These are phyloP conservation scores for Phycomyces nitens DNA, from an alignment of 192 early-diverging fungal genomes.

Conservation along the genomic window DNA sequence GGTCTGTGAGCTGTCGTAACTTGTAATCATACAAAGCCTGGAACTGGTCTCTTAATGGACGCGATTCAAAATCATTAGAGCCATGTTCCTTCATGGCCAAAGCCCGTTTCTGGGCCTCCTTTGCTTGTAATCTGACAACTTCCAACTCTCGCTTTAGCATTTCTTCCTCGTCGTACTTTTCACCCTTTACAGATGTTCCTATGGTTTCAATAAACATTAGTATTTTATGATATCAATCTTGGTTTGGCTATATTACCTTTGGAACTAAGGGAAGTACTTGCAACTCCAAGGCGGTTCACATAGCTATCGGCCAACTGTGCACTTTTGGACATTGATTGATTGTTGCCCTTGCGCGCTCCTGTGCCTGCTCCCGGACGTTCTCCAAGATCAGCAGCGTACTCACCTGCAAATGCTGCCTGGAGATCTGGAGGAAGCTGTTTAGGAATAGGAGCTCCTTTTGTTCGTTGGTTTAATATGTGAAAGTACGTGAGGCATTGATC, in stretches of 20 bases:
- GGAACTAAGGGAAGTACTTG: background rate
- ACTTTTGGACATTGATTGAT: too few species aligned
- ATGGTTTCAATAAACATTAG: background rate
- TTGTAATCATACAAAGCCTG: slow-evolving; percentile 54
- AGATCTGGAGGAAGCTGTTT: slow-evolving; percentile 47
- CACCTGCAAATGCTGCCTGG: slow-evolving; percentile 51
- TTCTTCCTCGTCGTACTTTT: slow-evolving; percentile 44
- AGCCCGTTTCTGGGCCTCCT: slow-evolving; percentile 40
- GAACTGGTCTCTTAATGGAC: slow-evolving; percentile 38
- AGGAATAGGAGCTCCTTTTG: slow-evolving; percentile 49
- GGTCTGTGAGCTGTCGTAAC: slow-evolving; percentile 41
- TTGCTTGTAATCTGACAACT: slow-evolving; percentile 42
- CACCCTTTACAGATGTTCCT: background rate
- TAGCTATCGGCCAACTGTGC: background rate
- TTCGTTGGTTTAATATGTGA: slow-evolving; percentile 56
- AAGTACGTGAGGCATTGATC: slow-evolving; percentile 56
- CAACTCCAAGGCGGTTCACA: slow-evolving; percentile 9
- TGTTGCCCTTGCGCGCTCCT: background rate
- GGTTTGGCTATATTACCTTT: too few species aligned
- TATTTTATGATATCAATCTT: too few species aligned
- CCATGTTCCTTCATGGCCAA: slow-evolving; percentile 19
- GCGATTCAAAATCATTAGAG: slow-evolving; percentile 23
- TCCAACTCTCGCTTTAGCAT: slow-evolving; percentile 42
- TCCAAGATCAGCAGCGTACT: slow-evolving; percentile 43
- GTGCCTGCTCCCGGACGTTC: slow-evolving; percentile 15